Conservation (phyloP, 2,329 filamentous ascomycete genomes). For the Neopestalotiopsis rosae region DNA sequence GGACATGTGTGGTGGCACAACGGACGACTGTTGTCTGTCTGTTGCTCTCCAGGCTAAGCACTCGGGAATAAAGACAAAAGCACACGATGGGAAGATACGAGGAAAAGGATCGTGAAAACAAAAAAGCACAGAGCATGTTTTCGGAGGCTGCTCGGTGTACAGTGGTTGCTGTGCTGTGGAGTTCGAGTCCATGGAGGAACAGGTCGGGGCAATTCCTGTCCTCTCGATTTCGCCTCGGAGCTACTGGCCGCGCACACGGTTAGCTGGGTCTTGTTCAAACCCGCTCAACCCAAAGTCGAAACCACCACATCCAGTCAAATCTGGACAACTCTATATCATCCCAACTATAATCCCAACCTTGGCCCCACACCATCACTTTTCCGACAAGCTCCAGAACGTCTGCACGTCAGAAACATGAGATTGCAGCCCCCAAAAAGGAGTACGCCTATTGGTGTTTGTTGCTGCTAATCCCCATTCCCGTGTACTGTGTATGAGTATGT, state of each 20-base stretch:
- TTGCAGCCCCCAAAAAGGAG: not conserved
- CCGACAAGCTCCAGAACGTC: conserved; percentile 17
- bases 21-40: not conserved
- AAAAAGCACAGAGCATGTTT: not conserved
- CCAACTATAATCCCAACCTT: conserved; percentile 15
- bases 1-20: conserved; percentile 5
- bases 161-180: not conserved
- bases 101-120: not conserved
- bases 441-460: not conserved
- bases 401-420: conserved; percentile 9
- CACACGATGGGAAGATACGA: not conserved
- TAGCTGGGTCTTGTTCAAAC: not conserved
- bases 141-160: not conserved
- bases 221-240: not conserved
- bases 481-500: not conserved
- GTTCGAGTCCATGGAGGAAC: not conserved
- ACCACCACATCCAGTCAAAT: conserved; percentile 19
- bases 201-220: not conserved
- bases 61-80: not conserved
- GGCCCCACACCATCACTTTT: conserved; percentile 21
- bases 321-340: conserved; percentile 19
- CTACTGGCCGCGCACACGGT: not conserved
- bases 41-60: not conserved
- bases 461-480: not conserved
- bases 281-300: not conserved